Percentiles rank a stretch among this genome's conserved stretches.
phyloP scores from a whole-genome alignment of 176 grass and related monocot genomes.

The Secale cereale region DNA sequence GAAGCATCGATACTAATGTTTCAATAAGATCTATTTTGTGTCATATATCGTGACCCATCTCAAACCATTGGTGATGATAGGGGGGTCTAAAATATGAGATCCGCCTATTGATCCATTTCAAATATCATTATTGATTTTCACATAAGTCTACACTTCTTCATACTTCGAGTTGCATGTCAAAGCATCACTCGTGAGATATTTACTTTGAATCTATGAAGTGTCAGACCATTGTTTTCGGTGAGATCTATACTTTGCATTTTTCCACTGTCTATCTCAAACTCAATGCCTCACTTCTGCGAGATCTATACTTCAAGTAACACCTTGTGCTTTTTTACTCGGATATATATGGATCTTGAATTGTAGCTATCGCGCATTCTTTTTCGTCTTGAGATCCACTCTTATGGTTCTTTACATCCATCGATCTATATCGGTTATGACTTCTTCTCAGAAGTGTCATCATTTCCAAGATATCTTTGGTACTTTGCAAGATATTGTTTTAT shows the following conservation, averaged over 20 bases:
- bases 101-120: too few species aligned
- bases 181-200: too few species aligned
- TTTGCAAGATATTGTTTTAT: background rate
- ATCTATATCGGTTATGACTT: too few species aligned
- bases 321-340: too few species aligned
- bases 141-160: too few species aligned
- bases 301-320: background rate
- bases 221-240: background rate
- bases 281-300: background rate
- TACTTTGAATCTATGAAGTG: background rate
- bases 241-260: background rate
- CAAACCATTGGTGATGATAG: too few species aligned
- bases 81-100: too few species aligned
- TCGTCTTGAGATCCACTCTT: background rate
- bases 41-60: too few species aligned
- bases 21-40: too few species aligned
- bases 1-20: too few species aligned
- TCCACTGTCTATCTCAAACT: background rate
- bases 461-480: background rate
- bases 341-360: background rate
- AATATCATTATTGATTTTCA: too few species aligned
- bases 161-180: too few species aligned
- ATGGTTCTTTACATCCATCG: background rate
- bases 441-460: background rate
- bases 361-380: background rate